Conservation (phyloP, 805 yeast genomes). For the Starmerella bacillaris region DNA sequence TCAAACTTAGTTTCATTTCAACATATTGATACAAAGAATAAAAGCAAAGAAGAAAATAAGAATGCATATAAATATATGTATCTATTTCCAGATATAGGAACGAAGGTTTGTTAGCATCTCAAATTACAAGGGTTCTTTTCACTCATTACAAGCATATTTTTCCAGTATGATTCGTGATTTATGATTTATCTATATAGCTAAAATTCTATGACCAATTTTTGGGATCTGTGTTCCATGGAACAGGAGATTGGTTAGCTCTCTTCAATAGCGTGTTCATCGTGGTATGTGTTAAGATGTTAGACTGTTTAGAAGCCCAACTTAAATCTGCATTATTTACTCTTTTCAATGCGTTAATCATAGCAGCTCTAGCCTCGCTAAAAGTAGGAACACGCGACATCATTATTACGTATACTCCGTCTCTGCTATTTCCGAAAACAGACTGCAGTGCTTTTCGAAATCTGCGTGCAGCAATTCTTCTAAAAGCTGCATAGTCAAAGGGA, state of each 20-base stretch:
- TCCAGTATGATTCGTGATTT: too few relatives aligned
- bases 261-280: constrained; percentile 1
- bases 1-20: too few relatives aligned
- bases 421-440: constrained; percentile 2
- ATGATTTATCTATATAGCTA: too few relatives aligned
- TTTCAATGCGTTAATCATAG: constrained; percentile 1
- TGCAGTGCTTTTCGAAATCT: constrained; percentile 9
- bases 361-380: background rate
- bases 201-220: too few relatives aligned
- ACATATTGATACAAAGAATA: too few relatives aligned
- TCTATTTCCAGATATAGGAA: too few relatives aligned
- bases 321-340: constrained; percentile 1
- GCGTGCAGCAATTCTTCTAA: constrained; percentile 12
- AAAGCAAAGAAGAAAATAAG: too few relatives aligned
- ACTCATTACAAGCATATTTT: too few relatives aligned
- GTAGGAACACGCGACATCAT: constrained; percentile 6
- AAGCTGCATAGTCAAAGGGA: constrained; percentile 15
- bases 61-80: too few relatives aligned
- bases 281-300: background rate
- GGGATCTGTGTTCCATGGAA: too few relatives aligned
- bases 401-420: constrained; percentile 15
- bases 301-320: constrained; percentile 8
- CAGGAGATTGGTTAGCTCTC: background rate
- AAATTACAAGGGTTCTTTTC: too few relatives aligned
- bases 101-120: too few relatives aligned